Evolutionary conservation across 768 basidiomycete species (phyloP), one percentile per base, ranked within the genome.

Genomic region (Tricholoma hemisulphureum): DNA sequence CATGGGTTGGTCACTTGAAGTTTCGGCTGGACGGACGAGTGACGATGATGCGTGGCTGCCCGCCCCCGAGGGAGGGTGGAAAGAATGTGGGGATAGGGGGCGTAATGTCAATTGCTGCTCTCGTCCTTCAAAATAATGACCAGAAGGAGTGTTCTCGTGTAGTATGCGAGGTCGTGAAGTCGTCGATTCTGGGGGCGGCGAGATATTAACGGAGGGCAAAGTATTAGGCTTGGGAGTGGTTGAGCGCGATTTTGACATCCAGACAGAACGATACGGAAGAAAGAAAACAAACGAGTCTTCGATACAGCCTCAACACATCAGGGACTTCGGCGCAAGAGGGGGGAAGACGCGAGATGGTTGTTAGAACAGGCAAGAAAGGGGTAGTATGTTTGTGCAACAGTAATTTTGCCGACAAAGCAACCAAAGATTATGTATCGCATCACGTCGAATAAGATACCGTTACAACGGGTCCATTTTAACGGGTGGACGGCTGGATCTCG

Each of bases 221-320:
- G 69, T 71, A 77, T 75, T 77, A 76, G 71, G 73, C 58, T 69
- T 75, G 61, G 78, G 75, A 60, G 76, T 77, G 69, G 73, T 67
- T 62, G 79, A 77, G 71, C 73, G 76, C 57, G 78, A 79, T 64
- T 73, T 71, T 69, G 80, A 79, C 81, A 82, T 83, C 66, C 79
- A 79, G 71, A 63, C 64, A 67, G 63, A 64, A 63, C 60, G 59
- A 62, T 60, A 63, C 56, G 58, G 61, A 68, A 62, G 62, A 69
- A 72, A 72, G 55, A 68, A 71, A 72, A 71, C 65, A 68, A 68
- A 65, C 67, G 65, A 71, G 67, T 69, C 74, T 66, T 67, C 67
- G 68, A 75, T 73, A 72, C 69, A 72, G 69, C 66, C 72, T 78
- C 77, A 76, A 70, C 67, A 69, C 79, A 80, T 81, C 71, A 65